These are phyloP conservation scores for Triangularia verruculosa DNA, from an alignment of 2,329 filamentous ascomycete species.

Conservation along the genomic window DNA sequence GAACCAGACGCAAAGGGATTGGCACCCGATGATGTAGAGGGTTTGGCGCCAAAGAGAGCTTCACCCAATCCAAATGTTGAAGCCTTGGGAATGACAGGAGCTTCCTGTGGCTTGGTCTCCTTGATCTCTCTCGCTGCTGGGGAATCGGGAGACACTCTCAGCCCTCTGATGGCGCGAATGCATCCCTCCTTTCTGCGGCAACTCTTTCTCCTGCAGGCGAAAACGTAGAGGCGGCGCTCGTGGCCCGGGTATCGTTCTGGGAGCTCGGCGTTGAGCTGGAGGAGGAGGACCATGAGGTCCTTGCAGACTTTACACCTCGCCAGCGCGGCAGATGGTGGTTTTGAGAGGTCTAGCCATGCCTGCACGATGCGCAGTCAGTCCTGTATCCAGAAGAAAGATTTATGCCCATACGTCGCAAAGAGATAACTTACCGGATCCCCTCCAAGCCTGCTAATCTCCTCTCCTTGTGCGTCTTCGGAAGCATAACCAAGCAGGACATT, in stretches of 20 bases:
- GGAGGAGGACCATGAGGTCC: constrained; percentile 74
- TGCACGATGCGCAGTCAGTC: constrained; percentile 36
- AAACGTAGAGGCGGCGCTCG: constrained; percentile 83
- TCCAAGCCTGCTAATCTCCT: constrained; percentile 83
- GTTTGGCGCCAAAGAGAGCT: constrained; percentile 65
- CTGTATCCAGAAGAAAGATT: background rate
- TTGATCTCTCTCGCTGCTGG: constrained; percentile 9
- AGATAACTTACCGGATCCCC: constrained; percentile 70
- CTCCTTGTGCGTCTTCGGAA: constrained; percentile 72
- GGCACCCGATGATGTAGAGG: constrained; percentile 31
- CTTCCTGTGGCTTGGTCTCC: constrained; percentile 32
- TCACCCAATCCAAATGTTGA: constrained; percentile 56
- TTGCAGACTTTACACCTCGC: constrained; percentile 88
- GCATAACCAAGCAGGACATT: constrained; percentile 89
- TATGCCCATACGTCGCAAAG: constrained; percentile 3
- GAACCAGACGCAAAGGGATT: constrained; percentile 29
- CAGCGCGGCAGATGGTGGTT: constrained; percentile 69
- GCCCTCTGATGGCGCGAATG: constrained; percentile 70
- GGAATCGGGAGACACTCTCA: constrained; percentile 50
- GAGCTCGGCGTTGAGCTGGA: constrained; percentile 89
- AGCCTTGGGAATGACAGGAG: constrained; percentile 34
- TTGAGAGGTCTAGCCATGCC: constrained; percentile 79
- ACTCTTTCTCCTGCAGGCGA: constrained; percentile 71
- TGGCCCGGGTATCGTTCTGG: constrained; percentile 83
- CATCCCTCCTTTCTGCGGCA: constrained; percentile 83